Evolutionary conservation across 1,284 basidiomycete genomes (phyloP).

Genomic region (Malassezia japonica): DNA sequence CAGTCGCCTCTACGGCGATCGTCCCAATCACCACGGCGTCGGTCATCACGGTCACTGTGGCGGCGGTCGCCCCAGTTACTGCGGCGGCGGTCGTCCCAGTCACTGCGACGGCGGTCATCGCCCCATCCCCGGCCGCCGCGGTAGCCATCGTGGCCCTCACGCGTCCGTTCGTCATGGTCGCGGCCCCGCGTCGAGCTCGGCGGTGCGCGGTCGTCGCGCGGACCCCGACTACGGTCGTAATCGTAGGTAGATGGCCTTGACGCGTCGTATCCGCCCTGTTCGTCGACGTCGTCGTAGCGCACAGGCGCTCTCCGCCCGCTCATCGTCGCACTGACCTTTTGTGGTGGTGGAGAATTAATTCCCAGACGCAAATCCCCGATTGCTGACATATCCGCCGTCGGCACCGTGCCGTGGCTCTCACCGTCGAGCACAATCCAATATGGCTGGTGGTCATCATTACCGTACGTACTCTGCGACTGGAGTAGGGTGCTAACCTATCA

Average conservation of each 20-base stretch:
- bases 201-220: background rate
- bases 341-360: background rate
- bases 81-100: background rate
- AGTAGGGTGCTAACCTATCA: conserved; percentile 5
- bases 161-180: background rate
- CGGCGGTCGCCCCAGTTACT: background rate
- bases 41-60: background rate
- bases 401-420: background rate
- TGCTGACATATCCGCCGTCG: background rate
- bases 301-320: background rate
- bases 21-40: background rate
- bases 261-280: no score
- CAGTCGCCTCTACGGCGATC: background rate
- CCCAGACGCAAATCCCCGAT: background rate
- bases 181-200: background rate
- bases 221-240: background rate
- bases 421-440: conserved; percentile 15
- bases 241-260: background rate
- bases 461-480: conserved; percentile 18
- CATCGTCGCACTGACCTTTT: background rate
- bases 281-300: conserved; percentile 4
- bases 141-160: background rate
- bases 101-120: background rate
- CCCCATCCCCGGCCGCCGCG: no score
- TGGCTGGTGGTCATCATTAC: conserved; percentile 37